A percentile compares a stretch with the other conserved stretches of the same genome.
These are phyloP conservation scores for Cryptococcus sp. DNA, from an alignment of 1,284 basidiomycete genomes.

Conservation along the genomic window DNA sequence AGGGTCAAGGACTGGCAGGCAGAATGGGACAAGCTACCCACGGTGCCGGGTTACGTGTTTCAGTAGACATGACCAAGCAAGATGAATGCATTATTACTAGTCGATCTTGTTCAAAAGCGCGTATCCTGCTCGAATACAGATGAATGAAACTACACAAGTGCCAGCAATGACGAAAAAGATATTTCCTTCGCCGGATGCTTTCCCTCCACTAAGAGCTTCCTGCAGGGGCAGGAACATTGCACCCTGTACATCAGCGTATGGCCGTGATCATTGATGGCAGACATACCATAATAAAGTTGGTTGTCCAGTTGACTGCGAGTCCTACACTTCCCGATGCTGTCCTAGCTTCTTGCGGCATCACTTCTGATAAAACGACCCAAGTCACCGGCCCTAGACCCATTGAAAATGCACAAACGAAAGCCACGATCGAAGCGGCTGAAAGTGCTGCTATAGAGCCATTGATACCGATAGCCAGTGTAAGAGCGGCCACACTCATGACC, in stretches of 20 bases:
- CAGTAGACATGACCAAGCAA: background rate
- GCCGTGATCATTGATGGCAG: background rate
- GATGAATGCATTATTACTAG: background rate
- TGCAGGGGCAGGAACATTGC: constrained; percentile 35
- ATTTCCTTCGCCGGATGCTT: constrained; percentile 27
- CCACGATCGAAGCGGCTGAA: constrained; percentile 22
- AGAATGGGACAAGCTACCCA: constrained; percentile 35
- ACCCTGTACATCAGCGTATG: constrained; percentile 9
- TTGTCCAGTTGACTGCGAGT: constrained; percentile 34
- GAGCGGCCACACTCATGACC: constrained; percentile 20
- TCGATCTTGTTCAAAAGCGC: constrained; percentile 1
- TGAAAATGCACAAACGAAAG: constrained; percentile 33
- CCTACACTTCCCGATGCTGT: constrained; percentile 35
- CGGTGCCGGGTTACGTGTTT: constrained; percentile 17
- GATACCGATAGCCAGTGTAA: constrained; percentile 29
- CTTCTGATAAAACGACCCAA: constrained; percentile 40
- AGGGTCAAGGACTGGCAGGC: constrained; percentile 22
- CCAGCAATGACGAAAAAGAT: constrained; percentile 36
- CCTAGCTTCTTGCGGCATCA: constrained; percentile 33
- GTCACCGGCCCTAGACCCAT: constrained; percentile 40
- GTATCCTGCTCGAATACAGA: constrained; percentile 10
- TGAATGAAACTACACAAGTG: constrained; percentile 15
- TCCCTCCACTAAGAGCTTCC: constrained; percentile 20
- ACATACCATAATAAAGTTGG: constrained; percentile 30
- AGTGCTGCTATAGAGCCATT: constrained; percentile 21